Evolutionary conservation across 1,284 basidiomycete genomes (phyloP), one percentile per base, ranked within the genome.

Genomic region (Cutaneotrichosporon sp.): DNA sequence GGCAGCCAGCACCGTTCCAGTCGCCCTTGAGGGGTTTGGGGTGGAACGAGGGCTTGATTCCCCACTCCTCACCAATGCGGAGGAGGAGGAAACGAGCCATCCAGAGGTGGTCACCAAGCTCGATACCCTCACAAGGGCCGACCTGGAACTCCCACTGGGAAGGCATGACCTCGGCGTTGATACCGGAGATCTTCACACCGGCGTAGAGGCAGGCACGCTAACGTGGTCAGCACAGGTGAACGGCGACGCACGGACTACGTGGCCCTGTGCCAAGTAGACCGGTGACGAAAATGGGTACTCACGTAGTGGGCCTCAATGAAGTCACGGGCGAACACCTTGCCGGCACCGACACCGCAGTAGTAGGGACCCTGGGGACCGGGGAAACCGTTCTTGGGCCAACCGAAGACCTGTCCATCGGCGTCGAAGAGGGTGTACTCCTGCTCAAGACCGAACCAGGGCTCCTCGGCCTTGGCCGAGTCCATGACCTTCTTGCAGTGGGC

Each of bases 121-220:
- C 82, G 76, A 98, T 97, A 62, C 94, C 94, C 76, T 88, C 86
- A 73, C 94, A 97, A 35, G 94, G 94, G 57, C 94, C 94, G 66
- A 98, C 92, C 78, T 98, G 96, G 88, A 96, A 98, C 80, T 98
- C 94, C 93, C 93, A 97, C 78, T 98, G 96, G 55, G 93, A 87
- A 25, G 96, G 94, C 94, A 98, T 97, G 66, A 98, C 96, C 79
- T 98, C 96, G 62, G 96, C 96, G 77, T 98, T 99, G 80, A 99
- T 97, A 74, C 96, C 96, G 61, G 90, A 94, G 80, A 97, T 97
- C 80, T 92, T 93, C 78, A 99, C 82, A 66, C 92, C 93, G 63
- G 96, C 81, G 77, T 97, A 97, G 56, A 99, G 83, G 78, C 94
- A 99, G 51, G 80, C 80, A 59, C 75, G 71, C 33, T 34, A n/a